Evolutionary conservation across 2,329 filamentous ascomycete genomes (phyloP).

Genomic region (Tolypocladium capitatum): DNA sequence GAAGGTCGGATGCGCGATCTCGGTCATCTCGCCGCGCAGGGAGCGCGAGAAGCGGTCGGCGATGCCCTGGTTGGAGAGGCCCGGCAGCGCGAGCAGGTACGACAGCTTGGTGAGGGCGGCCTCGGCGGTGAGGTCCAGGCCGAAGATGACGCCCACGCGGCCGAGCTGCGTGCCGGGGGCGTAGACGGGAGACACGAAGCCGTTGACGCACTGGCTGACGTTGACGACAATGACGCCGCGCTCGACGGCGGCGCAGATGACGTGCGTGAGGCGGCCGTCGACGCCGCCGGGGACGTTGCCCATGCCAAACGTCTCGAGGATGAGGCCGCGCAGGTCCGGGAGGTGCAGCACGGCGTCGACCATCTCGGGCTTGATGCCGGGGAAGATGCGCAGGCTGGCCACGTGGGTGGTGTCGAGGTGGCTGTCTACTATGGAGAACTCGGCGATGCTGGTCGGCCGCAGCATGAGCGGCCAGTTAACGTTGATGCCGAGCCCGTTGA

Average conservation of each 20-base stretch:
- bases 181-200: conserved; percentile 67
- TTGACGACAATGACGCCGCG: conserved; percentile 80
- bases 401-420: conserved; percentile 79
- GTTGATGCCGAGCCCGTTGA: conserved; percentile 67
- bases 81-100: conserved; percentile 62
- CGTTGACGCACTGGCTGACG: conserved; percentile 75
- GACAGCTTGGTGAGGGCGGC: conserved; percentile 84
- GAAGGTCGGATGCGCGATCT: conserved; percentile 59
- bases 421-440: conserved; percentile 61
- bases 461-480: conserved; percentile 70
- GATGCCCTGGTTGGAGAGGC: conserved; percentile 51
- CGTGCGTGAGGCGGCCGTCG: conserved; percentile 65
- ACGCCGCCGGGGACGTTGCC: conserved; percentile 78
- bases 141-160: conserved; percentile 75
- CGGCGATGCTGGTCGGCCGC: conserved; percentile 58
- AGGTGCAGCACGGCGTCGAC: conserved; percentile 69
- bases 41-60: conserved; percentile 58
- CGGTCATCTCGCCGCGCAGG: conserved; percentile 75
- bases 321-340: conserved; percentile 64
- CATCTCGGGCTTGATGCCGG: conserved; percentile 88
- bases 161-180: conserved; percentile 66
- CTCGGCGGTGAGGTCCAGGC: conserved; percentile 79
- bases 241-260: conserved; percentile 63
- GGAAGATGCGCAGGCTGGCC: conserved; percentile 79
- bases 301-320: conserved; percentile 86